Percentiles rank a stretch among this genome's conserved stretches.
Conservation (phyloP, 495 filamentous ascomycete species). For the Penicillium angulare region DNA sequence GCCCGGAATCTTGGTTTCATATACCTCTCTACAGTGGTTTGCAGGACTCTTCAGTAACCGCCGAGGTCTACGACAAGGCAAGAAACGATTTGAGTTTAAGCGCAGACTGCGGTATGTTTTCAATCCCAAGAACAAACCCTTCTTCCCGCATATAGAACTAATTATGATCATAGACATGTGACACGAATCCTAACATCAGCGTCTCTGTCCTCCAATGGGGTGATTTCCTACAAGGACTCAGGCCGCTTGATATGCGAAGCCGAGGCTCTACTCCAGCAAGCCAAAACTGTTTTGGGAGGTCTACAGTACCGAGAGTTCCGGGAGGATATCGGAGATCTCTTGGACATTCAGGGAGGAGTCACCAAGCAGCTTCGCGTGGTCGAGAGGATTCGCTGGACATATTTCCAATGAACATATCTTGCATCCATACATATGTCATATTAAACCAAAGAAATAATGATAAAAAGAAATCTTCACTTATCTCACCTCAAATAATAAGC, state of each 20-base stretch:
- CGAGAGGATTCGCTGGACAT: slow-evolving; percentile 83
- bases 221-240: slow-evolving; percentile 84
- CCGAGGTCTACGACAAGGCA: slow-evolving; percentile 58
- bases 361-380: slow-evolving; percentile 71
- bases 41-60: slow-evolving; percentile 63
- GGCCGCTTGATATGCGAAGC: slow-evolving; percentile 87
- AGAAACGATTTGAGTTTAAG: slow-evolving; percentile 61
- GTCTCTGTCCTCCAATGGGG: slow-evolving; percentile 58
- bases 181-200: slow-evolving; percentile 72
- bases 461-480: too few relatives aligned
- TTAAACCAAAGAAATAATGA: background rate
- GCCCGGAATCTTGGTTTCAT: slow-evolving; percentile 80
- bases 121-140: background rate
- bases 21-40: slow-evolving; percentile 72
- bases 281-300: slow-evolving; percentile 60
- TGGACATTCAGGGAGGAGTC: slow-evolving; percentile 70
- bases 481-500: too few relatives aligned
- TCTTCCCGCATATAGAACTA: background rate
- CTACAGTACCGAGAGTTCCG: slow-evolving; percentile 76
- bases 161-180: slow-evolving; percentile 55
- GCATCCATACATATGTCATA: background rate
- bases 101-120: slow-evolving; percentile 64
- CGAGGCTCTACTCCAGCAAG: slow-evolving; percentile 69
- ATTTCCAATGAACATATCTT: slow-evolving; percentile 51
- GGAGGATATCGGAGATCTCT: slow-evolving; percentile 79